These are phyloP conservation scores for Rhynchospora pubera DNA, from an alignment of 176 grass and related monocot genomes.

Conservation along the genomic window DNA sequence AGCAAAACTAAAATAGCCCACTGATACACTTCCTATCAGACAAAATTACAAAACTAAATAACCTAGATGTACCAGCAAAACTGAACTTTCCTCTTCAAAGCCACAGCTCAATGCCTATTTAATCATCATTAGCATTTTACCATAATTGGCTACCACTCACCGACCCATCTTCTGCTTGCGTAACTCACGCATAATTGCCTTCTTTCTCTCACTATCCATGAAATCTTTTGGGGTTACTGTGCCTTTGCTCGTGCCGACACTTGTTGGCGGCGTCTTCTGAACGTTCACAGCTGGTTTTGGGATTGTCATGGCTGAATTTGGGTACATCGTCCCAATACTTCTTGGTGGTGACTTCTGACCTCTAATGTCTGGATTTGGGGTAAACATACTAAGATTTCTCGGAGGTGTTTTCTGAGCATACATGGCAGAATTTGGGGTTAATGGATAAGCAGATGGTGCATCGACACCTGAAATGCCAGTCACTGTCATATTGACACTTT, in stretches of 20 bases:
- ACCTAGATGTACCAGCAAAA: constrained; percentile 12
- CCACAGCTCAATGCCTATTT: not conserved
- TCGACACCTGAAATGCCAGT: not conserved
- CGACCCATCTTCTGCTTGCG: constrained; percentile 21
- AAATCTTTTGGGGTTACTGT: not conserved
- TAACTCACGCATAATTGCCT: constrained; percentile 18
- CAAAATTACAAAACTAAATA: not conserved
- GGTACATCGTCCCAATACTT: not conserved
- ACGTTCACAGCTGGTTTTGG: not conserved
- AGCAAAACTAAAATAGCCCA: not conserved
- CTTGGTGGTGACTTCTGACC: not conserved
- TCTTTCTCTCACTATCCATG: constrained; percentile 22
- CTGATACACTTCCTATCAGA: constrained; percentile 10
- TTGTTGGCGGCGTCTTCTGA: not conserved
- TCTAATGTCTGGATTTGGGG: not conserved
- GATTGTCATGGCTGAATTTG: not conserved
- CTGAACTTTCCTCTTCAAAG: not conserved
- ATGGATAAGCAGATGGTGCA: not conserved
- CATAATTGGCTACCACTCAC: not conserved
- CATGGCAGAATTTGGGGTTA: not conserved
- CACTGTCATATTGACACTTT: not conserved
- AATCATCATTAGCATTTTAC: not conserved
- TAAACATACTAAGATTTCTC: not conserved
- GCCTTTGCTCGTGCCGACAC: not conserved
- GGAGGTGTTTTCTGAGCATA: not conserved